Percentiles rank a stretch among this genome's conserved stretches.
phyloP scores from a whole-genome alignment of 2,329 filamentous ascomycete genomes.

The Fusarium sp. region DNA sequence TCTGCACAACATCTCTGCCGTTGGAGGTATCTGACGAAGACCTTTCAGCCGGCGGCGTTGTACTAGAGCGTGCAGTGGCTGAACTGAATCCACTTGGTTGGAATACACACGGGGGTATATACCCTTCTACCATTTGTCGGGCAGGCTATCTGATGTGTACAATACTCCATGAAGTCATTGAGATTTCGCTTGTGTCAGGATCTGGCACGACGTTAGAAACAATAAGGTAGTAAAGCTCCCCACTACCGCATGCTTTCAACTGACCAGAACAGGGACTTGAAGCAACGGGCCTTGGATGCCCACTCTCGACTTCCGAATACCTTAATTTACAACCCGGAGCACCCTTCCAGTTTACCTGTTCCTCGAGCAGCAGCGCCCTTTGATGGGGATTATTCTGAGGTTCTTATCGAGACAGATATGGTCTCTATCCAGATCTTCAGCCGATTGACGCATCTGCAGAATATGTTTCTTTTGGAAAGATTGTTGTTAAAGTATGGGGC shows the following conservation, averaged over 20 bases:
- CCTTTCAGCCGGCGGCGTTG: not conserved
- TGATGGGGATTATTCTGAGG: not conserved
- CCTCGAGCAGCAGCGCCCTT: rapidly evolving
- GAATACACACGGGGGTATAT: not conserved
- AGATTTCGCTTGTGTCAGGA: not conserved
- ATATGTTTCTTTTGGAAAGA: conserved; percentile 17
- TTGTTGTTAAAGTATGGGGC: not conserved
- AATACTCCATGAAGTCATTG: not conserved
- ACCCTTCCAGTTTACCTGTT: not conserved
- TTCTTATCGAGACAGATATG: not conserved
- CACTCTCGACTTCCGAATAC: not conserved
- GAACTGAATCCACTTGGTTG: not conserved
- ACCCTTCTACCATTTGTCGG: not conserved
- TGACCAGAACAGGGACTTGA: not conserved
- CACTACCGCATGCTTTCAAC: rapidly evolving
- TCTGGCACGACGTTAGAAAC: not conserved
- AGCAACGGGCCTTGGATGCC: not conserved
- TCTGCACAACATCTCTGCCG: not conserved
- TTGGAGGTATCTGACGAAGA: conserved; percentile 8
- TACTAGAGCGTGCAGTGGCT: not conserved
- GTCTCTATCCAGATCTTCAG: not conserved
- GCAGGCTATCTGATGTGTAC: not conserved
- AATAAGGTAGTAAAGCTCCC: not conserved
- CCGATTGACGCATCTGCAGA: conserved; percentile 3
- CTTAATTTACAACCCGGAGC: not conserved